Base-by-base conservation (phyloP, 768 basidiomycete genomes). In the Rhodotorula diobovata region DNA sequence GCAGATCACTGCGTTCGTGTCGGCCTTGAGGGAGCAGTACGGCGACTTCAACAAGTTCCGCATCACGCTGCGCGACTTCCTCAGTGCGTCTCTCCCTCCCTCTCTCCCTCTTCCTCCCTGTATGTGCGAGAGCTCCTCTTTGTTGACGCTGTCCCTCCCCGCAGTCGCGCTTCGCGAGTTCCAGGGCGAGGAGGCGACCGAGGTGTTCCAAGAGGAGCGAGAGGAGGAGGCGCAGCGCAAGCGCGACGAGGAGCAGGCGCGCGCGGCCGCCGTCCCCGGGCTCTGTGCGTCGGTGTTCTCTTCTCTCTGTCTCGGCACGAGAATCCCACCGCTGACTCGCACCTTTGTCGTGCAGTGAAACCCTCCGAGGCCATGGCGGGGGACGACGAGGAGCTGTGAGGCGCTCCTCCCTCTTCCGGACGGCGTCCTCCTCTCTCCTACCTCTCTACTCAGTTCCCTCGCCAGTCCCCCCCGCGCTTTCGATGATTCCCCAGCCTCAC, bases 201-300 rank as follows among this genome's bases (percentile, higher is more conserved):
- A 97, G 74, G 83, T 97, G 48, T 97, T 85, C 82, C 83, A 92
- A 76, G 95, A 97, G 78, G 96, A 98, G 82, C 95, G 93, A 81
- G 94, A 97, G 80, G 85, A 86, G 8, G 95, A 95, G 80, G 84
- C 85, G 32, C 86, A 88, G 79, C 84, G 83, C 80, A 89, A 90
- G 82, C 87, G 86, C 0, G 86, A 89, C 74, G 89, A 87, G 70
- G 93, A 96, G 81, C 88, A 88, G 63, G 87, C 93, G 82, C 86
- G 89, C 48, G 93, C 93, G 35, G 90, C 91, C 85, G 86, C 90
- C 75, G 92, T 98, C 70, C 95, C 94, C n/a, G 96, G 96, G 51
- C 90, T 97, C 90, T 61, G 70, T 67, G 20, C 30, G 70, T 65
- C 37, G n/a, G 32, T n/a, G 48, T 35, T 57, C 25, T 23, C 41